phyloP scores from a whole-genome alignment of 2,329 filamentous ascomycete genomes.

The Penicillium crustosum region DNA sequence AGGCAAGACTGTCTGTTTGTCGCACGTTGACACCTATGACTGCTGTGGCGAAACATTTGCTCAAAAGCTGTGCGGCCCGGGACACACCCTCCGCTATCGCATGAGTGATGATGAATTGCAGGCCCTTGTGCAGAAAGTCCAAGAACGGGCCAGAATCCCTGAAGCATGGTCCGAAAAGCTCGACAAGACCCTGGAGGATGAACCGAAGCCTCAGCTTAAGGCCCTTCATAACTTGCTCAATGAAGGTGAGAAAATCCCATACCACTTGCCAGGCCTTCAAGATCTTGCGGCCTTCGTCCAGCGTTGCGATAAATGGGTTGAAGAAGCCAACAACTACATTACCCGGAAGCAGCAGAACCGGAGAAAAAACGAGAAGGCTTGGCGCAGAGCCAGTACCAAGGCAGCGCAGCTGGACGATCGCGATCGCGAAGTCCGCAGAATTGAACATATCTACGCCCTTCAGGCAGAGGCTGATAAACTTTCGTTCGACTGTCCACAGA shows the following conservation, averaged over 20 bases:
- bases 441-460: slow-evolving; percentile 83
- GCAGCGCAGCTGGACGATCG: slow-evolving; percentile 80
- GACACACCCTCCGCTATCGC: slow-evolving; percentile 75
- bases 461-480: slow-evolving; percentile 80
- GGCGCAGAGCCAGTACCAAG: slow-evolving; percentile 70
- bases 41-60: slow-evolving; percentile 72
- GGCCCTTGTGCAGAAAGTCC: slow-evolving; percentile 68
- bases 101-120: slow-evolving; percentile 70
- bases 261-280: slow-evolving; percentile 77
- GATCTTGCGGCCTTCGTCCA: slow-evolving; percentile 88
- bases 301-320: slow-evolving; percentile 95
- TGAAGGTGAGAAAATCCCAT: slow-evolving; percentile 95
- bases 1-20: slow-evolving; percentile 77
- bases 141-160: slow-evolving; percentile 81
- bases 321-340: slow-evolving; percentile 94
- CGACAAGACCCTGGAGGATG: slow-evolving; percentile 78
- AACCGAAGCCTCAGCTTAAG: slow-evolving; percentile 81
- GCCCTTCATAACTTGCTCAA: slow-evolving; percentile 76
- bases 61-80: slow-evolving; percentile 66
- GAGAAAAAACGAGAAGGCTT: slow-evolving; percentile 87
- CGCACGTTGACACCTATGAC: slow-evolving; percentile 75
- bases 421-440: slow-evolving; percentile 79
- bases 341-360: slow-evolving; percentile 97
- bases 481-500: slow-evolving; percentile 91
- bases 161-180: slow-evolving; percentile 91